Base-by-base conservation (phyloP, 73 alveolate genomes). In the Symbiodinium pilosum region DNA sequence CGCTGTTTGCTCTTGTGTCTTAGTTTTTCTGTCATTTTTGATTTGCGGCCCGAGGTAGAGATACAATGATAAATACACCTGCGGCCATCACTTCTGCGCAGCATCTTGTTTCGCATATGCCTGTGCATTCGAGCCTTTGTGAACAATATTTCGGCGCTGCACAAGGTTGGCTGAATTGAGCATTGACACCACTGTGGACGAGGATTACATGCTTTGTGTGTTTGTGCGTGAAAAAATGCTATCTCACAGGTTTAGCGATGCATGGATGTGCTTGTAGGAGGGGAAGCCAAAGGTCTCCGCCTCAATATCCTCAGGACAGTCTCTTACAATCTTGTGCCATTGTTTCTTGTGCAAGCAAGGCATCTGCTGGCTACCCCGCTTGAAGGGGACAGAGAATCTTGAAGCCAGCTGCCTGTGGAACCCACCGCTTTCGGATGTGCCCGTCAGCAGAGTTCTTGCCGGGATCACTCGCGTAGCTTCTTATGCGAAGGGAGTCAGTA, bases 1-100 rank as follows among this genome's bases (percentile, higher is more conserved):
- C 3, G 14, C 4, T 18, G 43, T 59, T 28, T 59, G 30, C 21
- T 26, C 21, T 5, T 59, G 30, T 26, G 30, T 59, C 77, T 59
- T 5, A 59, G 8, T 71, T 18, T 12, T 12, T 71, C 47, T 28
- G 11, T 30, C 9, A 7, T 4, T 6, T 32, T 11, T 30, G 85
- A 30, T 32, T 30, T 73, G 43, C 8, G 18, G 2, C 28, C 21
- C 38, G 7, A 88, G 95, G 95, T 32, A 64, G 98, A 30, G 98
- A 92, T 56, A 92, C 98, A 56, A 92, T 92, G 98, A 92, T 92
- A 89, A 75, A 92, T 83, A 92, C 92, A 21, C 98, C 98, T 4
- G 75, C 98, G 43, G 56, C 98, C 36, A 92, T 92, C 77, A 92
- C 98, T 8, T 34, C 51, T 0, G 98, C 98, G 5, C 98, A 92